phyloP scores from a whole-genome alignment of 2,329 filamentous ascomycete genomes.

The Exophiala bonariae region DNA sequence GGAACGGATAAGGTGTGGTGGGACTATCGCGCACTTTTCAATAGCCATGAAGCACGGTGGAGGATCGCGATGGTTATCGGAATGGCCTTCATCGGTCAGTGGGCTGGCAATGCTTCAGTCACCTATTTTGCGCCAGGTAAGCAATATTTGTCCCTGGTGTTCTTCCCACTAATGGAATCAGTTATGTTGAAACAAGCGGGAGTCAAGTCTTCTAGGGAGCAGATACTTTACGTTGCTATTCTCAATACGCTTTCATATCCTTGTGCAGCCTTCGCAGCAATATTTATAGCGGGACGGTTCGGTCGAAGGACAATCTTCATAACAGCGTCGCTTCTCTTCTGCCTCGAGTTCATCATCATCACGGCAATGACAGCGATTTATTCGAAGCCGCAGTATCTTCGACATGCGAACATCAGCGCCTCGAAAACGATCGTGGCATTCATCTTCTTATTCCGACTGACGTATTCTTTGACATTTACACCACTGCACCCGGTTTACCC shows the following conservation, averaged over 20 bases:
- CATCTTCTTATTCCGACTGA: too few species aligned
- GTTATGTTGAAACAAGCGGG: constrained; percentile 46
- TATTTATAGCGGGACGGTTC: constrained; percentile 47
- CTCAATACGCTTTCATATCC: constrained; percentile 44
- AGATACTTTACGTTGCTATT: constrained; percentile 44
- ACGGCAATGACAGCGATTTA: too few species aligned
- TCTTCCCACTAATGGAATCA: constrained; percentile 30
- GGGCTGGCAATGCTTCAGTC: constrained; percentile 34
- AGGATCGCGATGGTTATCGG: constrained; percentile 45
- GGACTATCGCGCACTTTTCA: constrained; percentile 54
- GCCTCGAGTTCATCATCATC: too few species aligned
- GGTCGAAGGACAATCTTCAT: constrained; percentile 38
- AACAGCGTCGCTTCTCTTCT: too few species aligned
- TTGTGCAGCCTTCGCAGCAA: constrained; percentile 44
- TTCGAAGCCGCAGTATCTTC: too few species aligned
- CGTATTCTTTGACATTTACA: constrained; percentile 45
- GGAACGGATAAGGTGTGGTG: constrained; percentile 32
- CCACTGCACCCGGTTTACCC: constrained; percentile 50
- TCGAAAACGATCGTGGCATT: too few species aligned
- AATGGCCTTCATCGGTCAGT: constrained; percentile 36
- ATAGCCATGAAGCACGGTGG: constrained; percentile 45
- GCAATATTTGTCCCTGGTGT: background rate
- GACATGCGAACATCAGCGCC: too few species aligned
- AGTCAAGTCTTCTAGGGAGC: constrained; percentile 42
- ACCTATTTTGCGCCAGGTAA: constrained; percentile 12